Base-by-base conservation (phyloP, 352 stramenopile species). In the Phytophthora vignae region DNA sequence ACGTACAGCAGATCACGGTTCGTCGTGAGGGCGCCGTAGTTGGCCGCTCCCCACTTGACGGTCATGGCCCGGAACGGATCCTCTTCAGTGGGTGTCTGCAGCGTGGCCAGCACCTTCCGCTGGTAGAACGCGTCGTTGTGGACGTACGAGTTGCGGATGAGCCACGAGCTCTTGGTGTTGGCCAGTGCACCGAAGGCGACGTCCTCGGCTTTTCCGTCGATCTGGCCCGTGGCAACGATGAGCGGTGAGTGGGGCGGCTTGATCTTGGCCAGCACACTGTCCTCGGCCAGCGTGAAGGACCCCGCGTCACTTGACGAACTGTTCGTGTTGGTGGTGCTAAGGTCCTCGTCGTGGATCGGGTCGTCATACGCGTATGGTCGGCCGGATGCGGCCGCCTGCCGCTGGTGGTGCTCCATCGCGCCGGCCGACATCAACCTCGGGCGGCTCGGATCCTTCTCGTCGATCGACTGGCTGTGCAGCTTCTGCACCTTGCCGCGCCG, bases 1-100 rank as follows among this genome's bases (percentile, higher is more conserved):
- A 81, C 15, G 29, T 83, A 78, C 36, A 86, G 31, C 15, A 81
- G 73, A 66, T 86, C 79, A 22, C 79, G 64, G 19, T 62, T 60
- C 4, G 56, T 73, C 9, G 73, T 55, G 55, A 82, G 80, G 19
- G 74, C 21, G 4, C 73, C 67, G 29, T 75, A 82, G 46, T 59
- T 64, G 3, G 64, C 62, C 3, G 66, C 69, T 2, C 65, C 50
- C 77, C 74, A 85, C 62, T 87, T 87, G 60, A 85, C 63, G 12
- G 69, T 71, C 15, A 83, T 33, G 53, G 77, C 84, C 33, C 77
- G 77, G 61, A 79, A 87, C 49, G 79, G 79, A 38, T 85, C 79
- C 12, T 81, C 69, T 44, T 76, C 67, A 4, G 42, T 72, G 5
- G 75, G 78, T 8, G 17, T 38, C 22, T 74, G 62, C 33, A 82